Percentiles rank a stretch among this genome's conserved stretches.
Evolutionary conservation across 306 rosid genomes (phyloP).

Genomic region (Castanospermum australe): DNA sequence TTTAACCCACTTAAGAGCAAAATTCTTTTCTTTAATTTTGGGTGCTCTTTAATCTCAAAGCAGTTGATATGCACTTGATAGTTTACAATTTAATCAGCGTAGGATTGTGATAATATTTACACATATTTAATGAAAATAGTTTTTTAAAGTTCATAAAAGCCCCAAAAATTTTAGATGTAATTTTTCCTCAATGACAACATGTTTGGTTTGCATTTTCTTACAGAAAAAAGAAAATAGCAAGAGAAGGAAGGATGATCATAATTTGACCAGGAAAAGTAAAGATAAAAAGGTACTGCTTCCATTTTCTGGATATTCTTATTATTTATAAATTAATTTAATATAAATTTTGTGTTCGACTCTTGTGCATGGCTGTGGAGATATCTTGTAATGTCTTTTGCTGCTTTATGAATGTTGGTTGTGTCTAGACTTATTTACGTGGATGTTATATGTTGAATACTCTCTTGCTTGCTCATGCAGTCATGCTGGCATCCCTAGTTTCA

Average conservation of each 20-base stretch:
- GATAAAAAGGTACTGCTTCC: slow-evolving; percentile 75
- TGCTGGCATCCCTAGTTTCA: background rate
- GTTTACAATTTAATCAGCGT: background rate
- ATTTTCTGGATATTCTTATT: background rate
- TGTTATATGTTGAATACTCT: background rate
- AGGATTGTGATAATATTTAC: background rate
- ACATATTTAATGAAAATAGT: background rate
- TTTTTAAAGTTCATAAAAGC: background rate
- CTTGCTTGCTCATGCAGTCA: background rate
- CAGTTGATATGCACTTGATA: background rate
- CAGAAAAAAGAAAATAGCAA: slow-evolving; percentile 98
- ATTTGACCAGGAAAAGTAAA: slow-evolving; percentile 70
- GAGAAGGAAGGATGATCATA: slow-evolving; percentile 95
- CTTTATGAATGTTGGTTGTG: background rate
- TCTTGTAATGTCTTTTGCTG: slow-evolving; percentile 1
- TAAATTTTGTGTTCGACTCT: slow-evolving; percentile 2
- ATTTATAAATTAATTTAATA: background rate
- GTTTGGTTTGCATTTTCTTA: slow-evolving; percentile 21
- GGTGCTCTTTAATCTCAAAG: background rate
- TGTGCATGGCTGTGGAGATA: background rate
- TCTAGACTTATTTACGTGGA: background rate
- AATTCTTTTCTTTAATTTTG: background rate
- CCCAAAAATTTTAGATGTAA: background rate
- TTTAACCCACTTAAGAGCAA: background rate
- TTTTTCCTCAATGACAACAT: background rate